Evolutionary conservation across 495 filamentous ascomycete species (phyloP), one percentile per base, ranked within the genome.

Genomic region (Penicillium cataractarum): DNA sequence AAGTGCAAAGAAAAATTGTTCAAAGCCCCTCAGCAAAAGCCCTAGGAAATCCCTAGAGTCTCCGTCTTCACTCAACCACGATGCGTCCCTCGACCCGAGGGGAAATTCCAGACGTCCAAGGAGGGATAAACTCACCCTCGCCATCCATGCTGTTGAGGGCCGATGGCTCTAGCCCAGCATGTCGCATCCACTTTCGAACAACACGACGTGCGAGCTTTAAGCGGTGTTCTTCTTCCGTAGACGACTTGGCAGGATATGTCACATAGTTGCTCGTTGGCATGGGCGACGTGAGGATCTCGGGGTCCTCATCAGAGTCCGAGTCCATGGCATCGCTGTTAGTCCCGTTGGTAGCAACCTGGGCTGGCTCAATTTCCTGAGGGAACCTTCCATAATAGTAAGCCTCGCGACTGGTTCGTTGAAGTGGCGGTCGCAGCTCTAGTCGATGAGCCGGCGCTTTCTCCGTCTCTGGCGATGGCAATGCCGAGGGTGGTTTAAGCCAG

Each of bases 41-140:
- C n/a, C n/a, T n/a, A n/a, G n/a, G n/a, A n/a, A n/a, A n/a, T n/a
- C n/a, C n/a, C n/a, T n/a, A n/a, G n/a, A n/a, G n/a, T n/a, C n/a
- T 22, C 37, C 3, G 5, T n/a, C 22, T 37, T 58, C 58, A 64
- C 48, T 80, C 74, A 58, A 79, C 64, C 7, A 83, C 64, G 56
- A 96, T 94, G 19, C 92, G 83, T 27, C 90, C 92, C 74, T 96
- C 92, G 1, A 95, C 58, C 55, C 78, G 83, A 22, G 92, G 92
- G 24, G 86, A 83, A 62, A 96, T 91, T 0, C 89, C 87, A 55
- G 80, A 86, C 4, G 93, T 94, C 92, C 92, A 96, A 49, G 86
- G 77, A 10, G 89, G 88, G 27, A 83, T 81, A 61, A 87, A 82
- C 8, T 76, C 80, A 12, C 76, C 79, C 19, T 84, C 80, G 57